Base-by-base conservation (phyloP, 768 basidiomycete genomes). In the Hydnomerulius pinastri region DNA sequence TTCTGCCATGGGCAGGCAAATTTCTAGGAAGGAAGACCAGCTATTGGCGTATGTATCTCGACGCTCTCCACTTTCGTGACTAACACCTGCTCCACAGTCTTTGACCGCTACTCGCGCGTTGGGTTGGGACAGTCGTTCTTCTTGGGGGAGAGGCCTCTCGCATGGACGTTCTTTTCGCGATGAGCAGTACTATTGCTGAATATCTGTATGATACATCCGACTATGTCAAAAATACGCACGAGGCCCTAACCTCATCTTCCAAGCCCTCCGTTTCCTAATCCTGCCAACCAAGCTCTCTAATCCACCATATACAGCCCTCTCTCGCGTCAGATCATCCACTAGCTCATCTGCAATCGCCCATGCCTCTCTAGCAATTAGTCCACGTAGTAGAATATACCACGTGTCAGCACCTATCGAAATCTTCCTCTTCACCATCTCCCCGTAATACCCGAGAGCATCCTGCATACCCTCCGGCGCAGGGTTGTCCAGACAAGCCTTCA, bases 1-100 rank as follows among this genome's bases (percentile, higher is more conserved):
- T 95, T 39, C 73, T 97, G 50, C 94, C 94, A 2, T 87, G 85
- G 72, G 66, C 93, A 51, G 94, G 94, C 46, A 94, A 91, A 66
- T 96, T 85, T 81, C 64, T 94, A 29, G 94, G 94, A 25, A 77
- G 94, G 62, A 80, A 80, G 65, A 92, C 87, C 79, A 90, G 88
- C 58, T 79, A 92, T 62, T 89, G 88, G 83, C 82, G 93, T 95
- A 59, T 67, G 86, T 77, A 6, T 47, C 37, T 20, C 35, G 23
- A 33, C 29, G n/a, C 36, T 43, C 40, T 45, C 32, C 36, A 33
- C 17, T 46, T 23, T 28, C 51, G 39, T 36, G 47, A 51, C 54
- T 64, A 53, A 54, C 40, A 17, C 41, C 9, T 25, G n/a, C 18
- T 41, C 36, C n/a, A 23, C 60, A 91, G 90, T 82, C 20, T 91